Percentiles rank a stretch among this genome's conserved stretches.
phyloP scores from a whole-genome alignment of 2,329 filamentous ascomycete species.

The Epicoccum nigrum region DNA sequence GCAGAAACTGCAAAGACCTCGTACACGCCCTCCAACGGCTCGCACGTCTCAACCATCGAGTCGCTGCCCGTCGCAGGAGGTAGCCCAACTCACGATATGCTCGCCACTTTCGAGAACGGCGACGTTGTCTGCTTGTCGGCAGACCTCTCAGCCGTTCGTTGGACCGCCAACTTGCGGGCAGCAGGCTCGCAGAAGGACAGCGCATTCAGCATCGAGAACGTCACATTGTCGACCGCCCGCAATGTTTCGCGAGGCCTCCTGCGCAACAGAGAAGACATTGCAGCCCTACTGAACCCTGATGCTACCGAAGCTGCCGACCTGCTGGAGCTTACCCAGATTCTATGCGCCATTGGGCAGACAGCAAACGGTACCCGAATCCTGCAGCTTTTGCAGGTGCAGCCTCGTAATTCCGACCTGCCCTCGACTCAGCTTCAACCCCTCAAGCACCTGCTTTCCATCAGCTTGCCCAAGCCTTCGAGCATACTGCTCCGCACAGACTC shows the following conservation, averaged over 20 bases:
- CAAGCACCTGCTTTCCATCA: constrained; percentile 42
- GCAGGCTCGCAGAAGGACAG: constrained; percentile 24
- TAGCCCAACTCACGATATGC: constrained; percentile 51
- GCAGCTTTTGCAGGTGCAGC: constrained; percentile 37
- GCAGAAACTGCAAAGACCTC: constrained; percentile 43
- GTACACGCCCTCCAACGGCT: constrained; percentile 35
- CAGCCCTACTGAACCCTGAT: constrained; percentile 46
- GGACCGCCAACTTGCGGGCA: constrained; percentile 35
- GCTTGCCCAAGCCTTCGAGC: constrained; percentile 31
- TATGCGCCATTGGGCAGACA: constrained; percentile 40
- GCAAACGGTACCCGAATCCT: constrained; percentile 26
- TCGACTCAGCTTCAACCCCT: constrained; percentile 36
- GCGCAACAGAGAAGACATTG: constrained; percentile 52
- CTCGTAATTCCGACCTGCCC: constrained; percentile 39
- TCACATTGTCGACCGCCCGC: constrained; percentile 45
- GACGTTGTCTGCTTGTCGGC: constrained; percentile 66
- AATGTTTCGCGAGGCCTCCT: constrained; percentile 53
- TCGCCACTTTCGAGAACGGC: constrained; percentile 66
- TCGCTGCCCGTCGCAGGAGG: constrained; percentile 35
- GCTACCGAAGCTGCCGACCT: constrained; percentile 35
- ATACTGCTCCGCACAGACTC: constrained; percentile 7
- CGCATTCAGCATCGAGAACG: constrained; percentile 39
- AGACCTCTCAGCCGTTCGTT: constrained; percentile 51
- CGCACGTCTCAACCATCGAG: constrained; percentile 40
- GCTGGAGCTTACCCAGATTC: constrained; percentile 44